Conservation (phyloP, 495 filamentous ascomycete genomes). For the Hyphodiscus hymeniophilus region DNA sequence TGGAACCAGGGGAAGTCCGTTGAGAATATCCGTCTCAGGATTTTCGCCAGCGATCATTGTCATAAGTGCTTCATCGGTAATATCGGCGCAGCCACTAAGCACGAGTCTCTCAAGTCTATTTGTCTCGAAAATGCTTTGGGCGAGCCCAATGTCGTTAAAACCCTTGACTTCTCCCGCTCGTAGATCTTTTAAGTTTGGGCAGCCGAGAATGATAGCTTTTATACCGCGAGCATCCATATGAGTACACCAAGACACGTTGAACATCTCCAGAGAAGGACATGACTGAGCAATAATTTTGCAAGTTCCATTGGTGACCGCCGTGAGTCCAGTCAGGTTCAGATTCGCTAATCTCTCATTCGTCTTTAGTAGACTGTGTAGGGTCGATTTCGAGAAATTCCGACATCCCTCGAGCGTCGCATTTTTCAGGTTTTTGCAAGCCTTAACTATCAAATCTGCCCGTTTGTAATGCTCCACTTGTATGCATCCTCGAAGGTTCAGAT, state of each 20-base stretch:
- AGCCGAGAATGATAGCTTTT: slow-evolving; percentile 60
- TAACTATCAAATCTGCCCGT: slow-evolving; percentile 63
- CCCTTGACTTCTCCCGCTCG: slow-evolving; percentile 75
- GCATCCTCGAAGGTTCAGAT: slow-evolving; percentile 66
- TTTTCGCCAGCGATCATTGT: slow-evolving; percentile 64
- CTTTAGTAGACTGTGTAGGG: slow-evolving; percentile 71
- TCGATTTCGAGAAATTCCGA: slow-evolving; percentile 64
- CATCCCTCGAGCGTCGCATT: slow-evolving; percentile 86
- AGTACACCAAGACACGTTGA: slow-evolving; percentile 90
- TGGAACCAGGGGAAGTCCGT: slow-evolving; percentile 64
- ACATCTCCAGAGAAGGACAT: slow-evolving; percentile 68
- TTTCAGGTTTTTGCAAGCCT: slow-evolving; percentile 76
- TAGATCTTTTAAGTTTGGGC: slow-evolving; percentile 66
- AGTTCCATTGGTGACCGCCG: slow-evolving; percentile 71
- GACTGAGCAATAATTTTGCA: slow-evolving; percentile 81
- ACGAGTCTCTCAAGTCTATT: slow-evolving; percentile 78
- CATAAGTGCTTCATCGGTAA: slow-evolving; percentile 64
- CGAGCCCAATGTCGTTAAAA: slow-evolving; percentile 63
- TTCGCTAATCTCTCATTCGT: slow-evolving; percentile 69
- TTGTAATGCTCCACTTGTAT: slow-evolving; percentile 69
- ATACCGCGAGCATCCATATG: slow-evolving; percentile 80
- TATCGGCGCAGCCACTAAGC: slow-evolving; percentile 63
- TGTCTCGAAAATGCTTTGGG: slow-evolving; percentile 61
- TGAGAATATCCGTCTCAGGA: slow-evolving; percentile 70
- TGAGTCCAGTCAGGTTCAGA: slow-evolving; percentile 77